Conservation (phyloP, 2,329 filamentous ascomycete genomes). For the Geoglossum cookeanum region DNA sequence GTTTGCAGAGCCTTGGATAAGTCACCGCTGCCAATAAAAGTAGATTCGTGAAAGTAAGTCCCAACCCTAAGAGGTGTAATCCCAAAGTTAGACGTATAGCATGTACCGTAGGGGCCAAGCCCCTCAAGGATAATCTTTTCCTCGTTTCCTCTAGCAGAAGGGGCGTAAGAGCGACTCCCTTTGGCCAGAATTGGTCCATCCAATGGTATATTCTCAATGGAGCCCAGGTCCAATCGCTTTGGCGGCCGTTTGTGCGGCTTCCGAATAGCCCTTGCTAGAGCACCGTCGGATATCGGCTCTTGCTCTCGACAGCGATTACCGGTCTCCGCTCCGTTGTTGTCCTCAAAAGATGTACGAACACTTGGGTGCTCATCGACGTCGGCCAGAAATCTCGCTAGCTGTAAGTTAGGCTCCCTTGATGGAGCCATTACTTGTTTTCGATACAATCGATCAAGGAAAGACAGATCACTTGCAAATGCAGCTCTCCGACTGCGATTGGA, state of each 20-base stretch:
- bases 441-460: slow-evolving; percentile 13
- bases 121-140: not conserved
- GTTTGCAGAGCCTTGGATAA: slow-evolving; percentile 27
- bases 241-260: slow-evolving; percentile 11
- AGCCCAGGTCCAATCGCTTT: slow-evolving; percentile 17
- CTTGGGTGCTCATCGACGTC: slow-evolving; percentile 12
- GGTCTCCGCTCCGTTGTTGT: not conserved
- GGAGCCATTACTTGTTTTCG: not conserved
- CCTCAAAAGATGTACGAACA: not conserved
- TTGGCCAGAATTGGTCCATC: not conserved
- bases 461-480: slow-evolving; percentile 20
- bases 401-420: slow-evolving; percentile 3
- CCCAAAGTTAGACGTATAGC: slow-evolving; percentile 34
- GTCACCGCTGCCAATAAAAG: slow-evolving; percentile 38
- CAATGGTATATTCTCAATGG: not conserved
- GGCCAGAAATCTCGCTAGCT: slow-evolving; percentile 17
- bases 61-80: slow-evolving; percentile 28
- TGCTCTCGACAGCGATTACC: not conserved
- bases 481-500: slow-evolving; percentile 17
- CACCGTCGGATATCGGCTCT: not conserved
- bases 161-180: not conserved
- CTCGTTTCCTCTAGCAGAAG: not conserved
- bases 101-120: slow-evolving; percentile 27
- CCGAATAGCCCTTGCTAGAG: not conserved
- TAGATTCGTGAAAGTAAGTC: slow-evolving; percentile 35